These are phyloP conservation scores for Laburnicola sp. DNA, from an alignment of 2,329 filamentous ascomycete genomes.

Conservation along the genomic window DNA sequence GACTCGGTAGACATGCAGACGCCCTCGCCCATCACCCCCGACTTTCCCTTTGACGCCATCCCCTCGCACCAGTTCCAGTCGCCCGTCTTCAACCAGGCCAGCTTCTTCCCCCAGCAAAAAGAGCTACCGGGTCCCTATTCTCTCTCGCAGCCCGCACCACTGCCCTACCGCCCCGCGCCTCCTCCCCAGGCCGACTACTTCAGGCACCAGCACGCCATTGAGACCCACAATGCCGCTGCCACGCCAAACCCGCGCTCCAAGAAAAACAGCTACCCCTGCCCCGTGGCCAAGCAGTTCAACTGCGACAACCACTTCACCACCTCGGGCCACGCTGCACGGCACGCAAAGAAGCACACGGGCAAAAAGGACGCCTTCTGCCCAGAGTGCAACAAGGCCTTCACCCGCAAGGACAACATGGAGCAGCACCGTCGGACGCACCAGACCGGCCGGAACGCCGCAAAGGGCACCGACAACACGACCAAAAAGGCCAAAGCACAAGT, in stretches of 20 bases:
- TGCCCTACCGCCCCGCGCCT: constrained; percentile 27
- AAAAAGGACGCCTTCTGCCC: constrained; percentile 74
- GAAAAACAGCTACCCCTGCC: constrained; percentile 74
- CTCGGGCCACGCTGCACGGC: constrained; percentile 80
- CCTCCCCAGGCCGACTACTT: constrained; percentile 27
- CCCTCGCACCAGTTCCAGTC: constrained; percentile 26
- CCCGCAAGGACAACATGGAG: constrained; percentile 84
- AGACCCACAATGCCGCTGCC: constrained; percentile 12
- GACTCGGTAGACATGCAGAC: constrained; percentile 49
- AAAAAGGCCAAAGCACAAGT: constrained; percentile 44
- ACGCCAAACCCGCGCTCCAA: constrained; percentile 48
- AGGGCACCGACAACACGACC: constrained; percentile 38
- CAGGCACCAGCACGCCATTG: constrained; percentile 14
- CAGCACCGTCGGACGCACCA: constrained; percentile 79
- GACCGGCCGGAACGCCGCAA: constrained; percentile 50
- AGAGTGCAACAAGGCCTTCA: constrained; percentile 79
- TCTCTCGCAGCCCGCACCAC: constrained; percentile 27
- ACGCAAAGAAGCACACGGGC: constrained; percentile 81
- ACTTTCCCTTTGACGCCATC: constrained; percentile 36
- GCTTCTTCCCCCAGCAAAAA: constrained; percentile 36
- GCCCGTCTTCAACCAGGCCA: constrained; percentile 31
- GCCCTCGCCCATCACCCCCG: constrained; percentile 54
- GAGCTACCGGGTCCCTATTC: constrained; percentile 31
- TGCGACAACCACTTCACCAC: constrained; percentile 83
- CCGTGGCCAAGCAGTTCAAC: constrained; percentile 69